Evolutionary conservation across 2,329 filamentous ascomycete genomes (phyloP), one percentile per base, ranked within the genome.

Genomic region (Hypoxylon rubiginosum): DNA sequence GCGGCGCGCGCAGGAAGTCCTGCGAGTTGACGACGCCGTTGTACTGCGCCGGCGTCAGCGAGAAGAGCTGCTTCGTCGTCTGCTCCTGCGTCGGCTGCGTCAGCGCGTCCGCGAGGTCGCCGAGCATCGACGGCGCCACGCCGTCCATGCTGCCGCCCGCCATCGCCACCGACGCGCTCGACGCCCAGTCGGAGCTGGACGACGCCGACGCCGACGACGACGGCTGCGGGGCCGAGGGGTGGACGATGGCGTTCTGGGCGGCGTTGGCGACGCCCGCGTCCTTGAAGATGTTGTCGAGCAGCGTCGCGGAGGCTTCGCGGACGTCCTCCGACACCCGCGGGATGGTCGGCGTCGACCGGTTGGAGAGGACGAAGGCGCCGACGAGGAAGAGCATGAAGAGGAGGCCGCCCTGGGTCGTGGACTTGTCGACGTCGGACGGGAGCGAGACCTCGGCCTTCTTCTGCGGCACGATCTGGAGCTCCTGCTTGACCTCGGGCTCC

Each of bases 351-450:
- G 90, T 85, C 48, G 89, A 88, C 72, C 89, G 89, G 81, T 94
- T 97, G 32, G 95, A 97, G 67, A 96, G 91, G 73, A 98, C 94
- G 77, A 97, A 97, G 57, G 96, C 96, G 77, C 96, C 96, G 70
- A 97, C 94, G 58, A 99, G 91, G 76, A 99, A 92, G 72, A 97
- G 92, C 93, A 97, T 97, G 80, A 95, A 91, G 79, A 98, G 86
- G 74, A 98, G 82, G 74, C 93, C 88, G 55, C 93, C 92, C 74
- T 94, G 92, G 72, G 93, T 90, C 66, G 90, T 86, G 64, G 87
- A 82, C 82, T 90, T 90, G 68, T 91, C 88, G 64, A 80, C 78
- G 45, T 88, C 85, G 73, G 77, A 77, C 46, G 81, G 77, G 54
- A 84, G 79, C 60, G 77, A 72, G 64, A 81, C 77, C 65, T 86